Conservation (phyloP, 495 filamentous ascomycete genomes). For the Penicillium pulvis region DNA sequence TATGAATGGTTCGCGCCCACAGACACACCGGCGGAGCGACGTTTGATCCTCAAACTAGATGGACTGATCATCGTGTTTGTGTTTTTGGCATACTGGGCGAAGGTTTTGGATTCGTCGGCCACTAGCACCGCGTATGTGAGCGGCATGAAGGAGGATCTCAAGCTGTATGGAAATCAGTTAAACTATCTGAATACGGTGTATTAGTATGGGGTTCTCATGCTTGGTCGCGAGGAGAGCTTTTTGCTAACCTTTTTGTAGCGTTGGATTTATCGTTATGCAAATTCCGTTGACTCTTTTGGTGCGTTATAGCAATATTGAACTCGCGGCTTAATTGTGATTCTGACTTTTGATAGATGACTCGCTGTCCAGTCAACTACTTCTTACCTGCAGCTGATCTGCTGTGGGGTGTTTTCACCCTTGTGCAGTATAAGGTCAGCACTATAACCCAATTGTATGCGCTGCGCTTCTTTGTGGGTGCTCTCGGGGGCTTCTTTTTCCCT, state of each 20-base stretch:
- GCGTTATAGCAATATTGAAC: neutral
- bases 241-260: conserved; percentile 12
- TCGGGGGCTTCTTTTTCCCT: conserved; percentile 81
- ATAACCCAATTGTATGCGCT: conserved; percentile 45
- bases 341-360: conserved; percentile 25
- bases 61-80: conserved; percentile 34
- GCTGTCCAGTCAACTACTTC: conserved; percentile 33
- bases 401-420: conserved; percentile 46
- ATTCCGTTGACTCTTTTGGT: conserved; percentile 29
- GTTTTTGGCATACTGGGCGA: conserved; percentile 44
- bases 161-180: conserved; percentile 47
- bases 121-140: conserved; percentile 34
- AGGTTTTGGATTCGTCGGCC: conserved; percentile 39
- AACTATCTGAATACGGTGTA: conserved; percentile 50
- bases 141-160: conserved; percentile 33
- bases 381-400: conserved; percentile 37
- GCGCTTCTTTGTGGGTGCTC: conserved; percentile 84
- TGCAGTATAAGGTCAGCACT: conserved; percentile 38
- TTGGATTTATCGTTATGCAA: conserved; percentile 32
- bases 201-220: conserved; percentile 16
- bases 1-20: conserved; percentile 43
- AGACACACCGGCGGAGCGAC: conserved; percentile 42
- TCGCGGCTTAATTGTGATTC: too few relatives aligned
- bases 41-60: conserved; percentile 45
- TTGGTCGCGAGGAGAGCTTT: neutral